A percentile compares a stretch with the other conserved stretches of the same genome.
Evolutionary conservation across 108 stramenopile species (phyloP).

Genomic region (Schizochytrium sp.): DNA sequence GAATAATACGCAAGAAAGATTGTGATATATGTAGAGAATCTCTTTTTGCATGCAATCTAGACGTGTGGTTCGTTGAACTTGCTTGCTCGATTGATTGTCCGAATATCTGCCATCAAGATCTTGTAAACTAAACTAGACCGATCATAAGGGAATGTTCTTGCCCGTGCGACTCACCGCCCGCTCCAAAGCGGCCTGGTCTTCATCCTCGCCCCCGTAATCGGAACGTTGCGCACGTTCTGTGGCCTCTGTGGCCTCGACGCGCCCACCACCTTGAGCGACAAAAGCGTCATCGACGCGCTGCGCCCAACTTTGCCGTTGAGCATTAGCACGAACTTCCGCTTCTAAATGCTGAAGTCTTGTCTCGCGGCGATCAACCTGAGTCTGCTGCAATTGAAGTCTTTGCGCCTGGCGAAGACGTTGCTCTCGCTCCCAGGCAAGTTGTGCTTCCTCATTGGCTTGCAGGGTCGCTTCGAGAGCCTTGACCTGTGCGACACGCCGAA

Average conservation of each 20-base stretch:
- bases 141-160: neutral
- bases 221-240: no score
- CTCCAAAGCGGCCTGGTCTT: neutral
- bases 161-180: neutral
- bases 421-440: neutral
- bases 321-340: neutral
- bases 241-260: no score
- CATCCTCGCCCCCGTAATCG: no score
- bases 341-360: neutral
- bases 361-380: neutral
- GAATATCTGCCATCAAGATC: no score
- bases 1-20: neutral
- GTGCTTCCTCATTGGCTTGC: neutral
- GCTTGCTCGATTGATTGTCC: no score
- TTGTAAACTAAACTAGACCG: neutral
- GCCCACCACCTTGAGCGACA: no score
- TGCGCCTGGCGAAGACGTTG: neutral
- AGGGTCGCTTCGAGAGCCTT: neutral
- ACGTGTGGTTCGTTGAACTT: no score
- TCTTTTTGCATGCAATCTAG: no score
- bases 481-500: neutral
- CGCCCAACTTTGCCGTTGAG: neutral
- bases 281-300: neutral
- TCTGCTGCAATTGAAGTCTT: neutral
- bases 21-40: neutral